Evolutionary conservation across 768 basidiomycete species (phyloP), one percentile per base, ranked within the genome.

Genomic region (Termitomyces sp.): DNA sequence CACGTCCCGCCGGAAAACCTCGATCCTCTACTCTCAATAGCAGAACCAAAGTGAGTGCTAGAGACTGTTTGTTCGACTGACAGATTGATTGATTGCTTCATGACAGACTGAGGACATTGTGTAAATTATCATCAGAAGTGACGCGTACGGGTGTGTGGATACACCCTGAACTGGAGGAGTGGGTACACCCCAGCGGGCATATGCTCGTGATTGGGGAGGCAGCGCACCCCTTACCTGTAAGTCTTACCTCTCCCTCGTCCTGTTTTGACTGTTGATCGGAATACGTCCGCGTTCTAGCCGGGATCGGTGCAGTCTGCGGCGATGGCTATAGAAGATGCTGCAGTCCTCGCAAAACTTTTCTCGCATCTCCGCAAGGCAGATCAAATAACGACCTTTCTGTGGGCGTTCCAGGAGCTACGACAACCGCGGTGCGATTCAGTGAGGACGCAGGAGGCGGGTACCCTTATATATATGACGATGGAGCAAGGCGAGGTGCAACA

Each of bases 311-410:
- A 85, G 63, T 71, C 73, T 3, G 71, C 69, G 3, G 77, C 77
- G 4, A 76, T 84, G 66, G 72, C 76, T 0, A 65, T 86, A 20
- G 85, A 87, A 69, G 86, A 86, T 60, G 81, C 79, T 1, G 82
- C 81, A 13, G 78, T 83, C 20, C 71, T 87, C 18, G 85, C 77
- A 16, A 79, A 76, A 51, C 74, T 87, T 11, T 85, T 87, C 70
- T 79, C 81, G 10, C 81, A 81, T 61, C 68, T 86, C 5, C 69
- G 69, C 24, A 64, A 66, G 10, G 62, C 69, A 49, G 76, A 79
- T 26, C 84, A 86, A 60, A 79, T 86, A 59, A 63, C 69, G 0
- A 72, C 67, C 5, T 77, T 86, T 65, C 71, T 85, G 22, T 67
- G 71, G 55, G 85, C 82, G 2, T 79, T 81, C 61, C 77, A 85